phyloP scores from a whole-genome alignment of 108 stramenopile species.

The Fragilariopsis cylindrus region DNA sequence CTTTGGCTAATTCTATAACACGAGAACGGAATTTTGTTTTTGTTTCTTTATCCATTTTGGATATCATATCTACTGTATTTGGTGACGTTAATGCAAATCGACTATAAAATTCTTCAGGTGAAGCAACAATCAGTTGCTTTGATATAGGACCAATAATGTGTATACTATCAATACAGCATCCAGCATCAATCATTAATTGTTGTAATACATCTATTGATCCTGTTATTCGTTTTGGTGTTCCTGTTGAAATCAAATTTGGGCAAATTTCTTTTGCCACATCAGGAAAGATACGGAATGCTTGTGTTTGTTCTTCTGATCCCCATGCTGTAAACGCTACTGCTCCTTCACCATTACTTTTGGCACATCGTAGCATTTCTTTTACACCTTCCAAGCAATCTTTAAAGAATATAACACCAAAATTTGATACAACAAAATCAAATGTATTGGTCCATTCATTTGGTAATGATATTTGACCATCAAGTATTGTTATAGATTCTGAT shows the following conservation, averaged over 20 bases:
- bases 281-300: not conserved
- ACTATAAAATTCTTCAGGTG: not conserved
- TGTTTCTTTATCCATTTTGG: not conserved
- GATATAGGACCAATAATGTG: not conserved
- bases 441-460: not conserved
- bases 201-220: not conserved
- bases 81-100: conserved; percentile 3
- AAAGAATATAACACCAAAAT: conserved; percentile 4
- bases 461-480: not conserved
- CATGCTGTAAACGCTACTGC: not conserved
- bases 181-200: not conserved
- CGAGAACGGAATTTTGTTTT: not conserved
- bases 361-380: conserved; percentile 1
- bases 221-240: not conserved
- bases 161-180: not conserved
- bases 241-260: not conserved
- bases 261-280: not conserved
- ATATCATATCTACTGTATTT: not conserved
- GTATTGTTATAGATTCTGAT: too few relatives aligned
- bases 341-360: not conserved
- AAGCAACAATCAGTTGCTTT: not conserved
- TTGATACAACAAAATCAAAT: not conserved
- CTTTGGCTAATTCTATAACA: not conserved
- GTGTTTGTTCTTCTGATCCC: not conserved
- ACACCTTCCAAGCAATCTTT: not conserved